phyloP scores from a whole-genome alignment of 495 filamentous ascomycete genomes.

The Podospora anserina region DNA sequence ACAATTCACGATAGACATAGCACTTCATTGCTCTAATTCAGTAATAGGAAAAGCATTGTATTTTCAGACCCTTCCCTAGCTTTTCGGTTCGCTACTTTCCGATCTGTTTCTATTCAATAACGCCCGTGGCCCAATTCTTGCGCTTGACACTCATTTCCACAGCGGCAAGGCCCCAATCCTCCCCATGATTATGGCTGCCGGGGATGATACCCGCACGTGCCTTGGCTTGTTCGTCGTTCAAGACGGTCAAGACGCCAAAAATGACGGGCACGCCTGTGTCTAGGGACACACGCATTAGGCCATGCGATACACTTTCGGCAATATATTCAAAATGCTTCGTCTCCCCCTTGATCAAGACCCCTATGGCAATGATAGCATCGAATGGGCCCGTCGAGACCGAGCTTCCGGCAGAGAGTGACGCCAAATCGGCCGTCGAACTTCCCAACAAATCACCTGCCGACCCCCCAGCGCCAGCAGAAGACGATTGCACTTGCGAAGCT shows the following conservation, averaged over 20 bases:
- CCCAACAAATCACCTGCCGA: slow-evolving; percentile 80
- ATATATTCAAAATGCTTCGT: slow-evolving; percentile 99
- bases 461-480: slow-evolving; percentile 56
- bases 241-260: slow-evolving; percentile 86
- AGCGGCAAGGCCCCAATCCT: slow-evolving; percentile 79
- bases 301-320: slow-evolving; percentile 81
- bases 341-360: slow-evolving; percentile 94
- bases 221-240: slow-evolving; percentile 83
- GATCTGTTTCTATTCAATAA: slow-evolving; percentile 42
- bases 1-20: slow-evolving; percentile 39
- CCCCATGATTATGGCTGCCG: slow-evolving; percentile 75
- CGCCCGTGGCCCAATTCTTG: slow-evolving; percentile 64
- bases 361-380: slow-evolving; percentile 91
- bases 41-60: slow-evolving; percentile 30
- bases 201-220: slow-evolving; percentile 73
- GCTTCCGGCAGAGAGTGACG: slow-evolving; percentile 30
- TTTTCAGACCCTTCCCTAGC: not conserved
- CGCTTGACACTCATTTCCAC: slow-evolving; percentile 73
- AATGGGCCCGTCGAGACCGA: slow-evolving; percentile 59
- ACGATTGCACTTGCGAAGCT: slow-evolving; percentile 81
- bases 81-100: not conserved
- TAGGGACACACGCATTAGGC: slow-evolving; percentile 89
- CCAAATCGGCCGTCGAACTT: slow-evolving; percentile 61
- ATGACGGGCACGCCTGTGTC: slow-evolving; percentile 85
- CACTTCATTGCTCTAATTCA: slow-evolving; percentile 34